Evolutionary conservation across 805 yeast genomes (phyloP).

Genomic region (Scheffersomyces amazonensis): DNA sequence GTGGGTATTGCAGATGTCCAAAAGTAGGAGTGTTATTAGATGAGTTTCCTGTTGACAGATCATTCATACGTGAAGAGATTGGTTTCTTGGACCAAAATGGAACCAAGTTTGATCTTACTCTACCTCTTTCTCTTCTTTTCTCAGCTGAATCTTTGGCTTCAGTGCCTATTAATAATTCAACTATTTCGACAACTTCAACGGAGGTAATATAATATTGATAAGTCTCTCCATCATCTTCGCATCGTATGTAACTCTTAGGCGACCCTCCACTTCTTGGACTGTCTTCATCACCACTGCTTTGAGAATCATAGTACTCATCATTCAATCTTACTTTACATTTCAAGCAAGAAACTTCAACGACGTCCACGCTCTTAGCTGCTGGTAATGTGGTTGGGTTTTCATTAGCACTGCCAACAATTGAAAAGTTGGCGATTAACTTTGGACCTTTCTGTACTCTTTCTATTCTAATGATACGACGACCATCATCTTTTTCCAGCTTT

Average conservation of each 20-base stretch:
- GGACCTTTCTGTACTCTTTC: conserved; percentile 52
- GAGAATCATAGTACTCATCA: conserved; percentile 27
- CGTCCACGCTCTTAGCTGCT: conserved; percentile 43
- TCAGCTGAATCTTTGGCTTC: conserved; percentile 45
- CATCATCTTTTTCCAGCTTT: conserved; percentile 42
- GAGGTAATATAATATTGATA: conserved; percentile 54
- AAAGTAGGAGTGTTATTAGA: conserved; percentile 8
- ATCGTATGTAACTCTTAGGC: conserved; percentile 10
- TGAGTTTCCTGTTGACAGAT: conserved; percentile 7
- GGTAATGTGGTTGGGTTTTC: conserved; percentile 42
- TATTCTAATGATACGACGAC: conserved; percentile 55
- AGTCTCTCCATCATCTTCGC: conserved; percentile 21
- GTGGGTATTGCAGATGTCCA: conserved; percentile 4
- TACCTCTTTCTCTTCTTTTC: conserved; percentile 61
- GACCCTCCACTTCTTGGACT: conserved; percentile 15
- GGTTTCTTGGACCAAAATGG: conserved; percentile 67
- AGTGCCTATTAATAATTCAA: conserved; percentile 57
- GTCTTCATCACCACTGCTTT: conserved; percentile 24
- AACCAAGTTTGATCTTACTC: conserved; percentile 62
- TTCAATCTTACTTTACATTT: conserved; percentile 33
- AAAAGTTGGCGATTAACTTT: conserved; percentile 46
- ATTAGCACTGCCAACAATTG: conserved; percentile 49
- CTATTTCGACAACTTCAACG: conserved; percentile 65
- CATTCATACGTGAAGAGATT: conserved; percentile 44
- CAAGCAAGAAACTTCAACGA: conserved; percentile 59